Percentiles rank a stretch among this genome's conserved stretches.
These are phyloP conservation scores for Cladosporium sp. DNA, from an alignment of 2,329 filamentous ascomycete species.

Conservation along the genomic window DNA sequence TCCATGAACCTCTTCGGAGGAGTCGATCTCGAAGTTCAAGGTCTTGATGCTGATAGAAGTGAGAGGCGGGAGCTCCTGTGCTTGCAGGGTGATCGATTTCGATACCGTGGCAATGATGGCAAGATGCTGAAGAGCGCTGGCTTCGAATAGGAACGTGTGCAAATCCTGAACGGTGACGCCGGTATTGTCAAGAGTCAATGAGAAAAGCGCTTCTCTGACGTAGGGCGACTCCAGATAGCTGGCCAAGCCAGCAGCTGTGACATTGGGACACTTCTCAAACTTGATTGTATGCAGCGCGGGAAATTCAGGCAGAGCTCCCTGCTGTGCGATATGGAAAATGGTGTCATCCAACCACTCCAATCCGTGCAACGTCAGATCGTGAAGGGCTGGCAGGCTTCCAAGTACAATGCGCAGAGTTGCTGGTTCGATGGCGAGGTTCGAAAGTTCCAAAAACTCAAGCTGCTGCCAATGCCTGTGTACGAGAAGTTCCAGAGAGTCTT, in stretches of 20 bases:
- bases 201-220: slow-evolving; percentile 57
- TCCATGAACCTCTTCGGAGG: slow-evolving; percentile 55
- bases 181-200: slow-evolving; percentile 67
- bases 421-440: slow-evolving; percentile 64
- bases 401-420: slow-evolving; percentile 66
- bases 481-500: slow-evolving; percentile 69
- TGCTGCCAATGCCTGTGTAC: slow-evolving; percentile 63
- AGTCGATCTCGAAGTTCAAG: slow-evolving; percentile 78
- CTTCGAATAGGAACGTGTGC: slow-evolving; percentile 56
- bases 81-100: slow-evolving; percentile 49
- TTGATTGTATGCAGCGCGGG: slow-evolving; percentile 70
- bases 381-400: slow-evolving; percentile 60
- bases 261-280: slow-evolving; percentile 63
- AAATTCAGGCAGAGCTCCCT: slow-evolving; percentile 59
- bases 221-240: slow-evolving; percentile 61
- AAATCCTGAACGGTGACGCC: slow-evolving; percentile 61
- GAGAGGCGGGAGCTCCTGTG: slow-evolving; percentile 56
- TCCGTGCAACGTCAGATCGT: slow-evolving; percentile 69
- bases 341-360: slow-evolving; percentile 69
- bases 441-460: slow-evolving; percentile 69
- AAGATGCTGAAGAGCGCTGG: slow-evolving; percentile 55
- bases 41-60: slow-evolving; percentile 63
- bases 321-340: slow-evolving; percentile 61
- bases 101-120: slow-evolving; percentile 54
- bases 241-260: slow-evolving; percentile 67